phyloP scores from a whole-genome alignment of 768 basidiomycete species.

The Pisolithus albus region DNA sequence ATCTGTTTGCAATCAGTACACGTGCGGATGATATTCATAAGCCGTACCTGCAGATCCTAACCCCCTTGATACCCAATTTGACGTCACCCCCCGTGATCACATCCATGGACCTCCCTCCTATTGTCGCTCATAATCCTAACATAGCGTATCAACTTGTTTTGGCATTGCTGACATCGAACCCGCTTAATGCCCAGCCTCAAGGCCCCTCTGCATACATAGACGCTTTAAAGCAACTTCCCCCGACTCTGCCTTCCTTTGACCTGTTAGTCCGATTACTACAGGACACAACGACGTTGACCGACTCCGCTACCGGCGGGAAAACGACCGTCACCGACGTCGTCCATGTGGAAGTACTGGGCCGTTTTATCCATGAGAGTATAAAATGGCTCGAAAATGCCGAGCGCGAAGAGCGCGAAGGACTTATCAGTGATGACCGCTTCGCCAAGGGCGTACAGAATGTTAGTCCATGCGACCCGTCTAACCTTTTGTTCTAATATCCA shows the following conservation, averaged over 20 bases:
- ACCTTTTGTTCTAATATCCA: neutral
- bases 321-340: conserved; percentile 62
- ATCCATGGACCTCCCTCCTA: conserved; percentile 57
- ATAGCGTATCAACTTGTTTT: conserved; percentile 64
- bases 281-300: conserved; percentile 46
- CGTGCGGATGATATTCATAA: neutral
- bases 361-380: conserved; percentile 65
- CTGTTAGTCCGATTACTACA: conserved; percentile 62
- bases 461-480: conserved; percentile 18
- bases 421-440: conserved; percentile 66
- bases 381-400: conserved; percentile 67
- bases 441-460: conserved; percentile 69
- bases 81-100: conserved; percentile 49
- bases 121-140: conserved; percentile 62
- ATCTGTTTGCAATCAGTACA: neutral
- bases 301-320: conserved; percentile 35
- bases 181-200: conserved; percentile 21
- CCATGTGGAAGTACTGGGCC: conserved; percentile 57
- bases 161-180: conserved; percentile 43
- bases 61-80: conserved; percentile 40
- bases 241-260: conserved; percentile 68
- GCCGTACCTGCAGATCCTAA: conserved; percentile 37
- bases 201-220: conserved; percentile 51
- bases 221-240: conserved; percentile 58
- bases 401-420: conserved; percentile 58